Evolutionary conservation across 2,329 filamentous ascomycete species (phyloP), one percentile per base, ranked within the genome.

Genomic region (Fusarium protoensiforme): DNA sequence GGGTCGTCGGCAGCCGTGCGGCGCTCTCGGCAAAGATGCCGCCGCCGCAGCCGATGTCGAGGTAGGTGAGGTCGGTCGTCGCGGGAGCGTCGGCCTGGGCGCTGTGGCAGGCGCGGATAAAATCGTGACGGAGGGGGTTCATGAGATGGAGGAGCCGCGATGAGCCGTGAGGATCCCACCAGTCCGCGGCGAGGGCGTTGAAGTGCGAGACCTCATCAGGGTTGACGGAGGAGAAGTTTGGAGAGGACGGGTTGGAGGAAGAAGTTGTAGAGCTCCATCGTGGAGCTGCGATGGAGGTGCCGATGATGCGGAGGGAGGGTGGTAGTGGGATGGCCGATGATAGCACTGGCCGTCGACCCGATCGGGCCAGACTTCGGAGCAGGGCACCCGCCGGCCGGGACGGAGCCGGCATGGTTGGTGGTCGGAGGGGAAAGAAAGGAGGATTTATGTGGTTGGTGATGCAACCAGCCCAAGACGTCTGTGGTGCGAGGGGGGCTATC

Each of bases 121-220:
- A 98, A 83, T 95, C 92, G 85, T 98, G 95, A 36, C 96, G 95
- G 53, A 98, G 90, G 2, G 96, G 96, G 84, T 99, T 98, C 96
- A 99, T 98, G 75, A 98, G 92, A 83, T 99, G 96, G 3, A 99
- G 91, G 67, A 98, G 91, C 41, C 96, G 91, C 5, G 95, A 98
- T 8, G 96, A 92, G 60, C 96, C 96, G 80, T 98, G 92, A 2
- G 96, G 94, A 83, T 98, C 95, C 96, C 96, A 99, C 96, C 96
- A 99, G 78, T 92, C 92, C 74, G 93, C 94, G 74, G 96, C 96
- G 78, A 99, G 94, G 72, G 91, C 91, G 79, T 95, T 95, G 89
- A 99, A 99, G 86, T 99, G 96, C 20, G 93, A 93, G 73, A 99
- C 91, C 85, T 99, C 96, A 75, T 92, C 90, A 61, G 93, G 89